Conservation (phyloP, 2,329 filamentous ascomycete species). For the Aspergillus carbonarius region DNA sequence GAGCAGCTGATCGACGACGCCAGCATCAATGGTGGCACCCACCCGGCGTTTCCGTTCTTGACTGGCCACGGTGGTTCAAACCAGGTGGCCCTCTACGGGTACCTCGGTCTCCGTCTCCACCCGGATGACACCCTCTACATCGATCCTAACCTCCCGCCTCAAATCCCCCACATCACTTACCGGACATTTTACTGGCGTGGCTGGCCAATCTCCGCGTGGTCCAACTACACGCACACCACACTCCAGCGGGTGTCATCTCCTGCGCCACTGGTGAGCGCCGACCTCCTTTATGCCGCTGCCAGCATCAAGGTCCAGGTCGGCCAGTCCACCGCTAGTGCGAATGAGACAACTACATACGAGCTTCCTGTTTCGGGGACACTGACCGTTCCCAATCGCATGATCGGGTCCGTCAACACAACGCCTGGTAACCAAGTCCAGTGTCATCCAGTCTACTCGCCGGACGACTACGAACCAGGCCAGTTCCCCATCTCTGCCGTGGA, state of each 20-base stretch:
- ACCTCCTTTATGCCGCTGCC: constrained; percentile 52
- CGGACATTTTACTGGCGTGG: constrained; percentile 67
- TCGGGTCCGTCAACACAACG: constrained; percentile 55
- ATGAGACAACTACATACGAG: constrained; percentile 43
- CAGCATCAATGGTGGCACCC: constrained; percentile 61
- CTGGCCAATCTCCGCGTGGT: constrained; percentile 60
- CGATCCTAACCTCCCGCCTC: constrained; percentile 64
- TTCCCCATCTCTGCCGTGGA: constrained; percentile 68
- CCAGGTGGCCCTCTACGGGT: constrained; percentile 67
- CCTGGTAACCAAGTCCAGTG: constrained; percentile 66
- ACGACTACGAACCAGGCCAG: constrained; percentile 60
- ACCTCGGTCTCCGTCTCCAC: constrained; percentile 62
- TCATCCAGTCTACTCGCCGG: constrained; percentile 50
- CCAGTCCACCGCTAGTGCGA: constrained; percentile 32
- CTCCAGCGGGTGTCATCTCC: constrained; percentile 53
- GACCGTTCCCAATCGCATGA: constrained; percentile 58
- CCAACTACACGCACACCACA: constrained; percentile 65
- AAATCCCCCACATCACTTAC: constrained; percentile 61
- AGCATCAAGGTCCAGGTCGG: constrained; percentile 62
- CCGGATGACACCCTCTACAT: constrained; percentile 60
- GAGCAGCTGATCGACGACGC: constrained; percentile 66
- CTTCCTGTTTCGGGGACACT: constrained; percentile 54
- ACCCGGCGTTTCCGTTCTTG: constrained; percentile 69
- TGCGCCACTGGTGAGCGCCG: constrained; percentile 51
- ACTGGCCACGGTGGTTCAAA: constrained; percentile 70